phyloP scores from a whole-genome alignment of 768 basidiomycete genomes.

The Termitomyces sp. region DNA sequence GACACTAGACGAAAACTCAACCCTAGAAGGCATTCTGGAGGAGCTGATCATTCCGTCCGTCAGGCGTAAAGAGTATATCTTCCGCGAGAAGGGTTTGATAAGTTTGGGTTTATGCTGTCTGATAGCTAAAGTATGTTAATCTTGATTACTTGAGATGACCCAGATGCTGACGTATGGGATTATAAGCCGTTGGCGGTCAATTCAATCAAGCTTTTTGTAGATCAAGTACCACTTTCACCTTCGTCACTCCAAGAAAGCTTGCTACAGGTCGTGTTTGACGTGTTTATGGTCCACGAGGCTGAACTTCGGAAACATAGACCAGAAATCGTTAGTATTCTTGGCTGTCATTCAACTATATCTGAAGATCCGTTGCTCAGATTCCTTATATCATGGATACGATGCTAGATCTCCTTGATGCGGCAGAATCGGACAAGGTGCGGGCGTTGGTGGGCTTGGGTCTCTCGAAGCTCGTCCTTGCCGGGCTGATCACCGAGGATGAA shows the following conservation, averaged over 20 bases:
- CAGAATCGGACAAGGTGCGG: slow-evolving; percentile 54
- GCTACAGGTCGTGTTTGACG: slow-evolving; percentile 81
- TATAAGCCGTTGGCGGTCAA: slow-evolving; percentile 24
- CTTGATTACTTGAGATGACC: not conserved
- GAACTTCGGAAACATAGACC: slow-evolving; percentile 30
- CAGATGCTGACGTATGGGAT: not conserved
- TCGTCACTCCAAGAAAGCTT: slow-evolving; percentile 62
- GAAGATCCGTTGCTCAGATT: slow-evolving; percentile 10
- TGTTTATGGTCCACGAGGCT: slow-evolving; percentile 77
- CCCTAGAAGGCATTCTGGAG: slow-evolving; percentile 63
- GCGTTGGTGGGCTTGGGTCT: slow-evolving; percentile 75
- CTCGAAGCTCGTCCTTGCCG: slow-evolving; percentile 79
- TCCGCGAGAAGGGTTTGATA: slow-evolving; percentile 63
- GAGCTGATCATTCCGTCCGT: slow-evolving; percentile 89
- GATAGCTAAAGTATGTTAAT: slow-evolving; percentile 53
- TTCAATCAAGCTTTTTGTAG: slow-evolving; percentile 58
- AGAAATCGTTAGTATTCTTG: slow-evolving; percentile 15
- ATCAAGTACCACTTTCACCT: slow-evolving; percentile 54
- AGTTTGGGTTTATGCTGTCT: slow-evolving; percentile 71
- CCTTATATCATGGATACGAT: slow-evolving; percentile 16
- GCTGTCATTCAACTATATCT: not conserved
- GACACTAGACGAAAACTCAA: slow-evolving; percentile 67
- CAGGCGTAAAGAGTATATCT: slow-evolving; percentile 60
- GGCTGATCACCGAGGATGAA: slow-evolving; percentile 66
- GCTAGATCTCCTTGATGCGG: slow-evolving; percentile 33